Base-by-base conservation (phyloP, 768 basidiomycete species). In the Mycena chlorophos region DNA sequence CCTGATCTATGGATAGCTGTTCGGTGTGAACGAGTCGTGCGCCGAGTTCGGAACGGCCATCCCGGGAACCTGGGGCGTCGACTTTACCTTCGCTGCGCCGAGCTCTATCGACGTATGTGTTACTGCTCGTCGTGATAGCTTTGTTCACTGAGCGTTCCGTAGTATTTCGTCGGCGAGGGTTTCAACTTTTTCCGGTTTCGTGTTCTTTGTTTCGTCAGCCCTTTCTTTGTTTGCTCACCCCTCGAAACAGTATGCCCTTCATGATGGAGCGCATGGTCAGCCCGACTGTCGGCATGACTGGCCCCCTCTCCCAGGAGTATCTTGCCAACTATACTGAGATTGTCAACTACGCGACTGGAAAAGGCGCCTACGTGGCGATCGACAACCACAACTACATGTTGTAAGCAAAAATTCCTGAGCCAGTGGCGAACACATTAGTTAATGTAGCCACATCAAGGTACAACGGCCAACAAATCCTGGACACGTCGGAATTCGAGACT, bases 171-270 rank as follows among this genome's bases (percentile, higher is more conserved):
- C 45, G 68, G 65, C 16, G 68, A 81, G 62, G 83, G 83, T 26
- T 80, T 85, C 73, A 84, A 84, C 70, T 74, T 79, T 14, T 85
- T 85, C 81, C 82, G 83, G 56, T 52, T 12, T 40, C n/a, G n/a
- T n/a, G n/a, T n/a, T n/a, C n/a, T n/a, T n/a, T n/a, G n/a, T n/a
- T n/a, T 39, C 28, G 28, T 12, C 3, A n/a, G 2, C 3, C 12
- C 8, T 20, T 40, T 14, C 26, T 4, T 42, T 5, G 17, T 17
- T 26, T 49, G 23, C 13, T 20, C 13, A 1, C 19, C 3, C 14
- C 10, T 26, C 26, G 23, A 13, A 31, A 5, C 39, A 52, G 60
- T 55, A 69, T 86, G 57, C 78, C 83, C 5, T 86, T 86, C 79
- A 63, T 73, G 56, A 71, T 80, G 69, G 85, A 86, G 65, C 80